These are phyloP conservation scores for Grosmannia huntii DNA, from an alignment of 2,329 filamentous ascomycete genomes.

Conservation along the genomic window DNA sequence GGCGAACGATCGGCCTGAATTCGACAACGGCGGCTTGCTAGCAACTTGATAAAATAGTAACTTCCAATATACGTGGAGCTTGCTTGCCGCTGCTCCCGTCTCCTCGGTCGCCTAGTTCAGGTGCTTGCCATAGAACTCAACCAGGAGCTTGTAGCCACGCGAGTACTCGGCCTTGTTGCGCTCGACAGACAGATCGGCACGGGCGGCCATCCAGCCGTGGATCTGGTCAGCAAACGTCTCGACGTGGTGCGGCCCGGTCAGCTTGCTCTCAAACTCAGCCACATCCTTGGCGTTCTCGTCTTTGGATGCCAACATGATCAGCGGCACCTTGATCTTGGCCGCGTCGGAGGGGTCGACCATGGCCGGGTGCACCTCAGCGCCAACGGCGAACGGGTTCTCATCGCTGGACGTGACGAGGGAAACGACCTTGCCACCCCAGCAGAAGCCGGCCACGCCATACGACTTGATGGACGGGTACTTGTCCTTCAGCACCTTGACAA, in stretches of 20 bases:
- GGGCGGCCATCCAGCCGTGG: conserved; percentile 64
- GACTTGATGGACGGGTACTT: conserved; percentile 42
- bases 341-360: conserved; percentile 54
- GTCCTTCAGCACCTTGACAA: conserved; percentile 37
- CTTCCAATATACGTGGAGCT: background rate
- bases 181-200: conserved; percentile 42
- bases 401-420: conserved; percentile 35
- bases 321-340: conserved; percentile 43
- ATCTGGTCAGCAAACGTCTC: conserved; percentile 56
- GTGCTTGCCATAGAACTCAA: conserved; percentile 45
- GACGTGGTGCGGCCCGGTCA: conserved; percentile 44
- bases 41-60: background rate
- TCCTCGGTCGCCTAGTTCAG: conserved; percentile 9
- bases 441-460: conserved; percentile 52
- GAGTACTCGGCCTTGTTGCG: conserved; percentile 48
- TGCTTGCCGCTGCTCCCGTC: background rate
- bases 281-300: conserved; percentile 47
- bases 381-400: conserved; percentile 42
- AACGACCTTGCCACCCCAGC: conserved; percentile 61
- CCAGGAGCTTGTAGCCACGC: conserved; percentile 46
- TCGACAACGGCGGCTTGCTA: background rate
- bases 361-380: conserved; percentile 42
- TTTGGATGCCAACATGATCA: conserved; percentile 50
- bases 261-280: conserved; percentile 39
- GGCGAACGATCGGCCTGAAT: background rate